Conservation (phyloP, 495 filamentous ascomycete species). For the Penicillium cosmopolitanum region DNA sequence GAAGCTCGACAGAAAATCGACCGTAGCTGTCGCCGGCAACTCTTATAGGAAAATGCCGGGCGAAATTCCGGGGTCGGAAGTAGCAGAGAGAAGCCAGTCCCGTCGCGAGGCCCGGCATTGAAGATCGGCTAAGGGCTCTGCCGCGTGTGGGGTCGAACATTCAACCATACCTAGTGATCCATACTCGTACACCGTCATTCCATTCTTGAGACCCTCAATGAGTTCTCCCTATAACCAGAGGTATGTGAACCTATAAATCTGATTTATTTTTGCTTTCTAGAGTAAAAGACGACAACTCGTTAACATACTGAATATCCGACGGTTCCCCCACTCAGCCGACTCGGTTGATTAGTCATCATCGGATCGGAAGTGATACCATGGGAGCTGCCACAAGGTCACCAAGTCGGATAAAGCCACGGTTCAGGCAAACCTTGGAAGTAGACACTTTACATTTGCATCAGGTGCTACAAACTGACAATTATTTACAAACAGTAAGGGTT, state of each 20-base stretch:
- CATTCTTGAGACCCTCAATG: too few species aligned
- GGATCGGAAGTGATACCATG: conserved; percentile 18
- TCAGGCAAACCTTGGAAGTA: too few species aligned
- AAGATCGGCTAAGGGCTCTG: conserved; percentile 51
- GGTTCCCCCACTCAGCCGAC: conserved; percentile 20
- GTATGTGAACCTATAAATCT: too few species aligned
- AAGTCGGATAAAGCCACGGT: too few species aligned
- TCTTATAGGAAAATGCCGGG: conserved; percentile 34
- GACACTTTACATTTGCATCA: too few species aligned
- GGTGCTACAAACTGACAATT: too few species aligned
- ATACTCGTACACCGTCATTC: too few species aligned
- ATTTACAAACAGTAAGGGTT: too few species aligned
- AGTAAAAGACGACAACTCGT: not conserved
- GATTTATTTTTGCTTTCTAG: too few species aligned
- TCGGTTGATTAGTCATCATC: conserved; percentile 32
- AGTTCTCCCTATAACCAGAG: too few species aligned
- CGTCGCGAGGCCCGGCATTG: conserved; percentile 39
- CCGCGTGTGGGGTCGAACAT: conserved; percentile 22
- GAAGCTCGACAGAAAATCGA: conserved; percentile 17
- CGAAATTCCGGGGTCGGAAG: conserved; percentile 42
- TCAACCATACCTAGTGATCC: too few species aligned
- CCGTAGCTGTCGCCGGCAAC: conserved; percentile 14
- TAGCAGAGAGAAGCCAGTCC: conserved; percentile 23
- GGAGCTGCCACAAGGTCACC: too few species aligned
- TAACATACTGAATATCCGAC: not conserved